A percentile compares a stretch with the other conserved stretches of the same genome.
Evolutionary conservation across 2,329 filamentous ascomycete species (phyloP).

Genomic region (Colletotrichum cuscutae): DNA sequence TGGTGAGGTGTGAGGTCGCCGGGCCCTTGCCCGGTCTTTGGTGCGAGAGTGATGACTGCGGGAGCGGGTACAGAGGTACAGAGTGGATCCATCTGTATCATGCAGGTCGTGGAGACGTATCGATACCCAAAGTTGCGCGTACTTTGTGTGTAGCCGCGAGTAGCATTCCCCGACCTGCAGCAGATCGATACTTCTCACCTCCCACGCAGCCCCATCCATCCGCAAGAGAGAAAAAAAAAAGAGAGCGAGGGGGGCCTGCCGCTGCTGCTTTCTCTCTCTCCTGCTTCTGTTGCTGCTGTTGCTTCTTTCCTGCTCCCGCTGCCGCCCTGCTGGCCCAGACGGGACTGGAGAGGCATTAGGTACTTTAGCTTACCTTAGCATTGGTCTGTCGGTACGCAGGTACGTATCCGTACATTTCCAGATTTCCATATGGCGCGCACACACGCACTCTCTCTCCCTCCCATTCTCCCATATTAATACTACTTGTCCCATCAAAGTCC

Average conservation of each 20-base stretch:
- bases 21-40: constrained; percentile 17
- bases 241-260: constrained; percentile 10
- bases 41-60: constrained; percentile 33
- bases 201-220: constrained; percentile 29
- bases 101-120: constrained; percentile 30
- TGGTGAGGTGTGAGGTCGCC: constrained; percentile 33
- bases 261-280: constrained; percentile 5
- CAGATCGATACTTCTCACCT: constrained; percentile 29
- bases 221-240: background rate
- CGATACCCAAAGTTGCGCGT: background rate
- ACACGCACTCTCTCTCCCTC: background rate
- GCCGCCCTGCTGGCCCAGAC: constrained; percentile 19
- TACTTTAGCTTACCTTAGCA: background rate
- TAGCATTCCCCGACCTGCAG: constrained; percentile 24
- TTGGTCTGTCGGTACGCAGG: constrained; percentile 18
- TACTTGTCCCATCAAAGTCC: background rate
- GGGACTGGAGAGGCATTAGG: constrained; percentile 10
- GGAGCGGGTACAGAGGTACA: constrained; percentile 32
- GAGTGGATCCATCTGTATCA: constrained; percentile 26
- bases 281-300: constrained; percentile 10
- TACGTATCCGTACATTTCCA: constrained; percentile 10
- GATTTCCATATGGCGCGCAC: background rate
- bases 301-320: constrained; percentile 3
- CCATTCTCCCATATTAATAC: background rate
- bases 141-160: background rate